Evolutionary conservation across 2,329 filamentous ascomycete species (phyloP).

Genomic region (Sodiomyces alkalinus): DNA sequence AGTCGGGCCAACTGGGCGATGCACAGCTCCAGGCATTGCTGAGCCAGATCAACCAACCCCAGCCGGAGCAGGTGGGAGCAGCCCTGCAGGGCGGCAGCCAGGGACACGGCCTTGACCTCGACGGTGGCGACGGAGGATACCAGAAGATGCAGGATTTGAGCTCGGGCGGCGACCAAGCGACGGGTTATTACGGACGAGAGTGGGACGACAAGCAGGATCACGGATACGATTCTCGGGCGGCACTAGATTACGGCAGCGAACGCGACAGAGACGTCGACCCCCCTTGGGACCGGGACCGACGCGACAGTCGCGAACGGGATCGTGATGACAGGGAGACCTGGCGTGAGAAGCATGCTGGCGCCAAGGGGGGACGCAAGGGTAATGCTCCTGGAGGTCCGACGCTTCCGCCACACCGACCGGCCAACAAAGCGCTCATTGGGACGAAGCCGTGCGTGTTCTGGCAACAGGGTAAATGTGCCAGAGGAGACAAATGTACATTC

Average conservation of each 20-base stretch:
- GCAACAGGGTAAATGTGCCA: slow-evolving; percentile 54
- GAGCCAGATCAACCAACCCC: slow-evolving; percentile 24
- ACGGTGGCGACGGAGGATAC: slow-evolving; percentile 23
- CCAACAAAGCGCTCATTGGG: slow-evolving; percentile 43
- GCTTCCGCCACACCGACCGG: slow-evolving; percentile 24
- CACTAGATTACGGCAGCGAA: slow-evolving; percentile 8
- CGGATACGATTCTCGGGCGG: slow-evolving; percentile 7
- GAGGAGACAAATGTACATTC: slow-evolving; percentile 61
- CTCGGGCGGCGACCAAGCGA: slow-evolving; percentile 18
- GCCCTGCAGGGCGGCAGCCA: too few relatives aligned
- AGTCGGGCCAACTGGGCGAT: slow-evolving; percentile 11
- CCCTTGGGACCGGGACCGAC: slow-evolving; percentile 5
- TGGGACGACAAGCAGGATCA: slow-evolving; percentile 7
- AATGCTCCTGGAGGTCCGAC: slow-evolving; percentile 12
- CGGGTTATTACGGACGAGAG: too few relatives aligned
- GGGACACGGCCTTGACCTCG: too few relatives aligned
- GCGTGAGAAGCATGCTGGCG: slow-evolving; percentile 15
- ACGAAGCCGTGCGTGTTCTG: slow-evolving; percentile 58
- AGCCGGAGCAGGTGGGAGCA: slow-evolving; percentile 8
- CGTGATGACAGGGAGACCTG: too few relatives aligned
- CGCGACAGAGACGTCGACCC: slow-evolving; percentile 13
- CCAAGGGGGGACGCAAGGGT: slow-evolving; percentile 23
- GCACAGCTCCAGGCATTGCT: slow-evolving; percentile 27
- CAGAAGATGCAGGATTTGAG: slow-evolving; percentile 23
- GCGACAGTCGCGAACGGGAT: slow-evolving; percentile 18